Base-by-base conservation (phyloP, 495 filamentous ascomycete genomes). In the Aspergillus sclerotioniger region DNA sequence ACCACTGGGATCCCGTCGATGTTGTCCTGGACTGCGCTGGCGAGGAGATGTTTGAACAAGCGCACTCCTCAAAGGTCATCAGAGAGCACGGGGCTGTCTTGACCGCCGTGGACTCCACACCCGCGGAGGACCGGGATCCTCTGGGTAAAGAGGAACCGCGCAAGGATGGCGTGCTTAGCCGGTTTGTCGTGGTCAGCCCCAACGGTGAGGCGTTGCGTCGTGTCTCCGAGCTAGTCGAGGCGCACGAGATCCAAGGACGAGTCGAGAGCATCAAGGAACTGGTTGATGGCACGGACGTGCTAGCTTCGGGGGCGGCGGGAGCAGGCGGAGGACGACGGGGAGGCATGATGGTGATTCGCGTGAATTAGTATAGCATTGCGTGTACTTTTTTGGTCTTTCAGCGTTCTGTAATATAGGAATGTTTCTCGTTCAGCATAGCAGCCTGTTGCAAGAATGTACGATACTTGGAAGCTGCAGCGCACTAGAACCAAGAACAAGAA, bases 21-120 rank as follows among this genome's bases (percentile, higher is more conserved):
- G 56, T 77, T 19, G 73, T 76, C 8, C 61, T 79, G 20, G 76
- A 79, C 35, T 77, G 74, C 44, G 60, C 64, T 0, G 73, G 73
- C 8, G 61, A 64, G 1, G 60, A 67, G 19, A 67, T 71, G 33
- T 72, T 74, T 60, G 62, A 58, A 8, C 63, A 71, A 29, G 64
- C 67, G 10, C 73, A 77, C 63, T 70, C 65, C 1, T 59, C 64
- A 0, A 51, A 54, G 41, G 69, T 77, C 7, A 66, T 76, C 3
- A 72, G 67, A 43, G 65, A 74, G 21, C 51, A 61, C n/a, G 76
- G 74, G 10, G 49, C 62, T 37, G 69, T 77, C 10, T 52, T 78
- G 41, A 74, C 74, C 6, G 69, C 69, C 21, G 74, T 75, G 13
- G 72, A 76, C 54, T 62, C 64, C 9, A 53, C 52, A 16, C 65